Base-by-base conservation (phyloP, 1,284 basidiomycete species). In the Fomitopsis betulina region DNA sequence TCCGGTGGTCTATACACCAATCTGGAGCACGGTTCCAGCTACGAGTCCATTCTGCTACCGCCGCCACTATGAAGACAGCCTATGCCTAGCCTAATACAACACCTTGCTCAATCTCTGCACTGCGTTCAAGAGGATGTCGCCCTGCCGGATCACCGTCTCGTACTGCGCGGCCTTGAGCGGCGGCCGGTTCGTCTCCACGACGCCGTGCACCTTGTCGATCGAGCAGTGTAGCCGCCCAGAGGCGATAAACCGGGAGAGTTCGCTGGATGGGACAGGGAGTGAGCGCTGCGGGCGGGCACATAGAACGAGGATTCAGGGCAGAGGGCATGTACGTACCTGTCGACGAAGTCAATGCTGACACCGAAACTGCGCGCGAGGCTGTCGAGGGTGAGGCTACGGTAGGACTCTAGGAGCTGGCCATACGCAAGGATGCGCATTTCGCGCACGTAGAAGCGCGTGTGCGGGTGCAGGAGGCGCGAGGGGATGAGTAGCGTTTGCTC, bases 341-440 rank as follows among this genome's bases (percentile, higher is more conserved):
- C 96, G 53, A 98, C 86, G 67, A 96, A 98, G 12, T 89, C 86
- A 45, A 90, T 82, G 55, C 86, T 87, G 35, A 98, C 96, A 27
- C 96, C 96, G 65, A 99, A 99, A 13, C 94, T 94, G 2, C 83
- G 78, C 51, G 86, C 85, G 67, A 99, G 85, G 64, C 90, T 92
- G 62, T 96, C 90, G 40, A 99, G 76, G 1, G 96, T 98, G 39
- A 99, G 80, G 61, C 89, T 93, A 52, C 91, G 84, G 73, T 99
- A 99, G 17, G 86, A 90, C 73, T 98, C 95, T 17, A 99, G 79
- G 2, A 98, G 80, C 71, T 98, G 96, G 37, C 83, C 79, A 76
- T 98, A 99, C 2, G 96, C 95, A 49, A 94, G 87, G 67, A 99
- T 96, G 45, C 96, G 88, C 92, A 98, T 96, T 74, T 98, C 97